A percentile compares a stretch with the other conserved stretches of the same genome.
phyloP scores from a whole-genome alignment of 2,329 filamentous ascomycete genomes.

The Aureobasidium zeae region DNA sequence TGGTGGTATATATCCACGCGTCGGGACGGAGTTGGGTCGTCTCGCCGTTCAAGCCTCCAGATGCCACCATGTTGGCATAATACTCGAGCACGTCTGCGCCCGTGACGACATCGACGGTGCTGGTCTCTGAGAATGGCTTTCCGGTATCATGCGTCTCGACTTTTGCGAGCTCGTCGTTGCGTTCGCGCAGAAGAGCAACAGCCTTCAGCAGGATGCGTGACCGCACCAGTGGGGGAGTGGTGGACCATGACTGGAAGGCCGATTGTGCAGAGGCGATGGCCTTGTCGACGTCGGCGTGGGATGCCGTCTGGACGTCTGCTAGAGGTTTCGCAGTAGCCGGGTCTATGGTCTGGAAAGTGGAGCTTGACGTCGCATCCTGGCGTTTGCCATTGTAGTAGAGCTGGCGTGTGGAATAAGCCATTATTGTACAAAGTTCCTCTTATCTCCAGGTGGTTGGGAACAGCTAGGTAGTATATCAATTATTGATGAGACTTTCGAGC shows the following conservation, averaged over 20 bases:
- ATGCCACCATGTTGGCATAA: constrained; percentile 69
- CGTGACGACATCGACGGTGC: constrained; percentile 71
- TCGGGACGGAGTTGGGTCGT: constrained; percentile 63
- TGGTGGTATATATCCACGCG: constrained; percentile 74
- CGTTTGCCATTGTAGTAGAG: constrained; percentile 67
- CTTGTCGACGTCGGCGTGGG: constrained; percentile 56
- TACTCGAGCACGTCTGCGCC: constrained; percentile 81
- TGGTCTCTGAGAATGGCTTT: constrained; percentile 77
- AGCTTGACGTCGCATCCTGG: constrained; percentile 51
- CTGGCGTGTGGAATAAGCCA: constrained; percentile 17
- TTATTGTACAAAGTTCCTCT: neutral
- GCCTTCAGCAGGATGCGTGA: constrained; percentile 71
- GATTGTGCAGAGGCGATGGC: constrained; percentile 61
- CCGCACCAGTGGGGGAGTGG: constrained; percentile 63
- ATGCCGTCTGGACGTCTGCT: constrained; percentile 63
- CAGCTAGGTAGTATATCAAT: too few species aligned
- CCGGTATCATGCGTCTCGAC: constrained; percentile 80
- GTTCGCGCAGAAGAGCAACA: constrained; percentile 60
- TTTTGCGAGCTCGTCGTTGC: constrained; percentile 70
- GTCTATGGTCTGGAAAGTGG: constrained; percentile 63
- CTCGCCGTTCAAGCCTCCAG: constrained; percentile 72
- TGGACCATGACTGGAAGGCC: constrained; percentile 69
- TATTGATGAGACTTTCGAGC: too few species aligned
- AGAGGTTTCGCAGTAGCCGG: constrained; percentile 61
- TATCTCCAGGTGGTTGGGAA: neutral